Conservation (phyloP, 2,329 filamentous ascomycete species). For the Cladorrhinum sp. region DNA sequence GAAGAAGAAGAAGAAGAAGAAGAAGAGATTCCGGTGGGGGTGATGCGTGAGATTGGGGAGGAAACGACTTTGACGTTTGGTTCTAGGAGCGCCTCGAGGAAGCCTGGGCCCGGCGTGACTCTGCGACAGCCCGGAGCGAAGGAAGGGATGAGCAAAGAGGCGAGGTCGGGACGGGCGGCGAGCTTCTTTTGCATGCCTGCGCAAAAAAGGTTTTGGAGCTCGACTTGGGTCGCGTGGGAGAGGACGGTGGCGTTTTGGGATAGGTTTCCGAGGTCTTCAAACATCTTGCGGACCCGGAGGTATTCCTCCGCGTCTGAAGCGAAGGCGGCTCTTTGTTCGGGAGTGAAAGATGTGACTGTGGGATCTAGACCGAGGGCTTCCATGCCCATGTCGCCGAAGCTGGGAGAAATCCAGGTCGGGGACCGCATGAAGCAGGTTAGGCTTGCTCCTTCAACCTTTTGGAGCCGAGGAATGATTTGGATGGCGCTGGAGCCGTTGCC, state of each 20-base stretch:
- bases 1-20: slow-evolving; percentile 11
- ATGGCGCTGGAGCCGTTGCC: slow-evolving; percentile 53
- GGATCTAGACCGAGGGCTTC: slow-evolving; percentile 41
- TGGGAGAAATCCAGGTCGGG: slow-evolving; percentile 48
- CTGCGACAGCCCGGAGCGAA: slow-evolving; percentile 45
- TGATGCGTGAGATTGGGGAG: slow-evolving; percentile 34
- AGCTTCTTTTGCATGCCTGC: slow-evolving; percentile 41
- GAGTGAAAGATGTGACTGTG: slow-evolving; percentile 35
- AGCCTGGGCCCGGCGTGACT: slow-evolving; percentile 44
- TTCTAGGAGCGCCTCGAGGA: slow-evolving; percentile 42
- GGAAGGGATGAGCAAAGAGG: slow-evolving; percentile 41
- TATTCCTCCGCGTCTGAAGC: slow-evolving; percentile 37
- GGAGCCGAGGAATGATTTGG: slow-evolving; percentile 50
- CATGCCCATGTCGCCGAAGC: slow-evolving; percentile 47
- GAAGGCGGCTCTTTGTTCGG: slow-evolving; percentile 39
- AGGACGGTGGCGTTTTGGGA: slow-evolving; percentile 41
- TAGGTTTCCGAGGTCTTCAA: slow-evolving; percentile 42
- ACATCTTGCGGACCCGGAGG: slow-evolving; percentile 41
- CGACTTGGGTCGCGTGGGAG: slow-evolving; percentile 35
- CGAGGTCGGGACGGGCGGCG: slow-evolving; percentile 42
- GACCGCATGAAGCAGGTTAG: slow-evolving; percentile 48
- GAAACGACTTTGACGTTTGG: slow-evolving; percentile 41
- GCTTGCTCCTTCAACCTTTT: slow-evolving; percentile 40
- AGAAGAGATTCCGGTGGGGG: slow-evolving; percentile 20
- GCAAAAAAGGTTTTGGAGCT: slow-evolving; percentile 33